Evolutionary conservation across 192 early-diverging fungal genomes (phyloP).

Genomic region (Radiomyces spectabilis): DNA sequence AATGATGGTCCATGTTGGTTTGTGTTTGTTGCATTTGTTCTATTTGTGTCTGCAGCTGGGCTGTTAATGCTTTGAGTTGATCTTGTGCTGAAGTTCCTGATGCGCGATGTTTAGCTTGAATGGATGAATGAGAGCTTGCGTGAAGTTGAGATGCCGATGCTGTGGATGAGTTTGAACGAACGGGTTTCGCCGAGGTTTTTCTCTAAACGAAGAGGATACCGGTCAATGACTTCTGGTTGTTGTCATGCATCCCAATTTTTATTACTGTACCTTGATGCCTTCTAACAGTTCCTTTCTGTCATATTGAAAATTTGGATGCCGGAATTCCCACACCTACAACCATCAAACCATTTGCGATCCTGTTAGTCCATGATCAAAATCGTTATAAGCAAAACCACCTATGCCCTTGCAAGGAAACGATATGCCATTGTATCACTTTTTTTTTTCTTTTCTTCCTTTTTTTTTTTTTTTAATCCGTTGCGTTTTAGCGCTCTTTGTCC

Average conservation of each 20-base stretch:
- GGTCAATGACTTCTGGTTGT: too few relatives aligned
- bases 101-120: background rate
- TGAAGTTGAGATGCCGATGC: too few relatives aligned
- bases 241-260: background rate
- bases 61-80: conserved; percentile 7
- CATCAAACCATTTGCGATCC: too few relatives aligned
- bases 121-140: too few relatives aligned
- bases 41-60: conserved; percentile 32
- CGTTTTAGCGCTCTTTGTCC: too few relatives aligned
- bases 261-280: conserved; percentile 34
- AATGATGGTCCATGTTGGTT: conserved; percentile 31
- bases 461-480: conserved; percentile 7
- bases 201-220: too few relatives aligned
- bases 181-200: conserved; percentile 7
- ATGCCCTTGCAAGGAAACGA: background rate
- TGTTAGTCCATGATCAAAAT: too few relatives aligned
- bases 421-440: background rate
- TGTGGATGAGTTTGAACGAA: too few relatives aligned
- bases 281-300: conserved; percentile 46
- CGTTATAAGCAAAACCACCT: background rate
- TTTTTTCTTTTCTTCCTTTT: background rate
- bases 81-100: background rate
- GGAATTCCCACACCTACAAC: conserved; percentile 60
- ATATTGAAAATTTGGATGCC: conserved; percentile 60
- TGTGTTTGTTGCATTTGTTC: conserved; percentile 32